A percentile compares a stretch with the other conserved stretches of the same genome.
phyloP scores from a whole-genome alignment of 2,329 filamentous ascomycete genomes.

The Fusarium chaquense region DNA sequence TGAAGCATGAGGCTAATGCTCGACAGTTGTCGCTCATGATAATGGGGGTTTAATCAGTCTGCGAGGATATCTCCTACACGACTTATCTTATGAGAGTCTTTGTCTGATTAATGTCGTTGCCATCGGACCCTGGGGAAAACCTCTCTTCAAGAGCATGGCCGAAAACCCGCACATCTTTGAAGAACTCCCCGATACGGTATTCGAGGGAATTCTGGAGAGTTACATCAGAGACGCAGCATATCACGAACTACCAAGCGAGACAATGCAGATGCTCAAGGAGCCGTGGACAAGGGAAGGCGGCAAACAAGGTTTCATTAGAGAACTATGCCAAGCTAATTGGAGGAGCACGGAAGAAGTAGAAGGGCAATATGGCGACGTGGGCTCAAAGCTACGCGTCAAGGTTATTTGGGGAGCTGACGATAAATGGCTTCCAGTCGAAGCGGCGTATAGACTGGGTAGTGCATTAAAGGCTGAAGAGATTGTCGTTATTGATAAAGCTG shows the following conservation, averaged over 20 bases:
- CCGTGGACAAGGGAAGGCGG: conserved; percentile 52
- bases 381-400: conserved; percentile 53
- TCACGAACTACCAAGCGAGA: conserved; percentile 47
- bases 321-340: conserved; percentile 52
- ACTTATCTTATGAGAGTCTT: conserved; percentile 53
- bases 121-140: conserved; percentile 57
- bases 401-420: conserved; percentile 60
- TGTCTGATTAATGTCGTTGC: conserved; percentile 59
- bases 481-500: conserved; percentile 53
- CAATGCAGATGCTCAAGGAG: conserved; percentile 52
- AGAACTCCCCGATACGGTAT: conserved; percentile 49
- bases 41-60: conserved; percentile 58
- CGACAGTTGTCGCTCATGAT: conserved; percentile 57
- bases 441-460: conserved; percentile 46
- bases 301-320: conserved; percentile 55
- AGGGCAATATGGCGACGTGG: conserved; percentile 52
- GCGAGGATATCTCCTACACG: conserved; percentile 54
- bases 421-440: conserved; percentile 57
- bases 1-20: neutral
- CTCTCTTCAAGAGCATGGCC: conserved; percentile 58
- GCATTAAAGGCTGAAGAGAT: conserved; percentile 51
- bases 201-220: conserved; percentile 55
- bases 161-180: conserved; percentile 53
- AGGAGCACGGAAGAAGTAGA: conserved; percentile 52
- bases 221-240: conserved; percentile 57